Percentiles rank a stretch among this genome's conserved stretches.
These are phyloP conservation scores for Trichaptum fuscoviolaceum DNA, from an alignment of 768 basidiomycete genomes.

Conservation along the genomic window DNA sequence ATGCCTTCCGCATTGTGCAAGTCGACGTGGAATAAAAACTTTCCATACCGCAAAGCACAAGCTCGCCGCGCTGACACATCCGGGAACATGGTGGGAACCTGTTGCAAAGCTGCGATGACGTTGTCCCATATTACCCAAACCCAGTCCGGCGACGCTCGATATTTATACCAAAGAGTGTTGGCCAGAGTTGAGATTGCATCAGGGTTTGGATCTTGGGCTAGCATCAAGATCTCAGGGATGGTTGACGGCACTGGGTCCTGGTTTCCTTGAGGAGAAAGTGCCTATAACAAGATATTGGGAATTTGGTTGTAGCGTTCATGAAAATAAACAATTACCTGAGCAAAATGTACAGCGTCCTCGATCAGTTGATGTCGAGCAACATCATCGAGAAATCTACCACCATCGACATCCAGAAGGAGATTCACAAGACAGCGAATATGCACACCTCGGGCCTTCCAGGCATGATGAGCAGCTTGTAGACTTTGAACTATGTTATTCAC, in stretches of 20 bases:
- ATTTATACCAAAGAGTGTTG: slow-evolving; percentile 78
- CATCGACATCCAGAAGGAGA: slow-evolving; percentile 61
- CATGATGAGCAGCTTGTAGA: slow-evolving; percentile 56
- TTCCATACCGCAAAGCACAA: slow-evolving; percentile 61
- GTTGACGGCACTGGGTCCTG: slow-evolving; percentile 30
- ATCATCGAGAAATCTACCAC: slow-evolving; percentile 48
- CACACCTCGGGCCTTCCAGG: slow-evolving; percentile 58
- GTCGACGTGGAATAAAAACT: slow-evolving; percentile 68
- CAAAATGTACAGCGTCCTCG: slow-evolving; percentile 56
- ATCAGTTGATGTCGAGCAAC: slow-evolving; percentile 54
- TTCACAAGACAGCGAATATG: slow-evolving; percentile 62
- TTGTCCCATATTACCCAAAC: slow-evolving; percentile 85
- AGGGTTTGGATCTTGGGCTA: slow-evolving; percentile 52
- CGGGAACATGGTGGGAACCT: slow-evolving; percentile 52
- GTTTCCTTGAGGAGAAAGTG: slow-evolving; percentile 33
- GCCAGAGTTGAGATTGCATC: slow-evolving; percentile 69
- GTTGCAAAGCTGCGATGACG: slow-evolving; percentile 66
- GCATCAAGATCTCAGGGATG: slow-evolving; percentile 59
- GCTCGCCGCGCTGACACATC: slow-evolving; percentile 41
- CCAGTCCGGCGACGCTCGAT: slow-evolving; percentile 68
- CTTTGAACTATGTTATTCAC: slow-evolving; percentile 50
- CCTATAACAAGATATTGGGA: slow-evolving; percentile 21
- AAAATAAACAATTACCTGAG: slow-evolving; percentile 35
- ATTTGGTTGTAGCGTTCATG: too few relatives aligned
- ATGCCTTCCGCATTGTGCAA: slow-evolving; percentile 71